Conservation (phyloP, 768 basidiomycete species). For the Suillus plorans region DNA sequence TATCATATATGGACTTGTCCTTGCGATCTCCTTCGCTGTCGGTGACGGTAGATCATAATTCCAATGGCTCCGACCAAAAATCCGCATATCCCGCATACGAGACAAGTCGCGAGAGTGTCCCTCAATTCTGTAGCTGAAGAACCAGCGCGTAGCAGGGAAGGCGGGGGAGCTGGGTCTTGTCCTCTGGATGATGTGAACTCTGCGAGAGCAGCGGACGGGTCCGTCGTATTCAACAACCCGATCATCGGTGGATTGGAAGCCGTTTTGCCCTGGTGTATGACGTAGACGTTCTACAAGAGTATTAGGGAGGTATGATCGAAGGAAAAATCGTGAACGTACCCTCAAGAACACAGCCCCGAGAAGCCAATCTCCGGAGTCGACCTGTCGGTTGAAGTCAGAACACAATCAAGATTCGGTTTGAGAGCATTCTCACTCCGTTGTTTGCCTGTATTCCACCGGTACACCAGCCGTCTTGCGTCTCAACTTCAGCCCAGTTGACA, state of each 20-base stretch:
- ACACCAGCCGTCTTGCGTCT: conserved; percentile 47
- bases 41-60: conserved; percentile 14
- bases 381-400: conserved; percentile 25
- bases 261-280: conserved; percentile 44
- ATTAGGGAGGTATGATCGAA: conserved; percentile 10
- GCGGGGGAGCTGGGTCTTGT: conserved; percentile 34
- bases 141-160: conserved; percentile 11
- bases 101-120: conserved; percentile 18
- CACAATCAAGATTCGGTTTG: background rate
- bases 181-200: conserved; percentile 45
- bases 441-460: conserved; percentile 56
- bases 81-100: conserved; percentile 32
- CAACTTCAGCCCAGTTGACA: conserved; percentile 48
- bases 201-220: conserved; percentile 33
- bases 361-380: conserved; percentile 61
- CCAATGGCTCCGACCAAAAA: conserved; percentile 36
- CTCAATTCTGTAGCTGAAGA: conserved; percentile 15
- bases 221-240: conserved; percentile 46
- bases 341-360: conserved; percentile 59
- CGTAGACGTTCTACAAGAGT: conserved; percentile 50
- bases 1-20: conserved; percentile 2
- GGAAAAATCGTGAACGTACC: conserved; percentile 27
- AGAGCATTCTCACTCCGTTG: conserved; percentile 36
- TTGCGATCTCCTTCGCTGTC: conserved; percentile 10
- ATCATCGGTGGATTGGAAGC: conserved; percentile 39